Evolutionary conservation across 2,329 filamentous ascomycete species (phyloP), one percentile per base, ranked within the genome.

Genomic region (Stagonosporopsis rhizophila): DNA sequence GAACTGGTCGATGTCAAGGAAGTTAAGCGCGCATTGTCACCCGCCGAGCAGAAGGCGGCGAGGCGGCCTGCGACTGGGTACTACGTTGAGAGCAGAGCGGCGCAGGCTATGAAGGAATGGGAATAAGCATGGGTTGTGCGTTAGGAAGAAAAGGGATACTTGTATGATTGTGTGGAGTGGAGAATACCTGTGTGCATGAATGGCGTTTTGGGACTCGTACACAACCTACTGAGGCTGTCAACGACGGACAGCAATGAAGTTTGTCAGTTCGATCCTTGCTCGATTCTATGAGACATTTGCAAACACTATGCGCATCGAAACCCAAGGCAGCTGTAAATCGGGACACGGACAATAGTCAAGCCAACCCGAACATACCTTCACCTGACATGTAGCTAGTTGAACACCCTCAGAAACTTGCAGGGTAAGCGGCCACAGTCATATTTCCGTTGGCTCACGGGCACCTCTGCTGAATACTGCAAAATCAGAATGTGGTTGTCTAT

Each of bases 1-100:
- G 93, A 97, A 79, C 81, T 97, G 61, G 91, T 97, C 41, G 83
- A 86, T 50, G 92, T 96, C 32, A 81, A 87, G 65, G 92, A 96
- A 79, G 91, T 96, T 40, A 86, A 88, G 30, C 75, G 79, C 59
- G 76, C 83, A 28, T 74, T 91, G 77, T 88, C 82, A 7, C 85
- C 86, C 72, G 77, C 79, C 52, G 85, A 96, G 80, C 83, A 96
- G 70, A 87, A 87, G 78, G 85, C 83, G 47, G 81, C 85, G 78
- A 80, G 93, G 75, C 87, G 83, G 76, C 92, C 92, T 3, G 90
- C 94, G 59, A 81, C 83, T 1, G 93, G 93, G 1, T 97, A 92
- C 70, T 94, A 87, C 68, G 73, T 96, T 58, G 91, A 96, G 83
- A 88, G 68, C 58, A 75, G 68, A 56, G 67, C 64, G 22, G 63